Percentiles rank a stretch among this genome's conserved stretches.
These are phyloP conservation scores for Ascobolus immersus DNA, from an alignment of 495 filamentous ascomycete species.

Conservation along the genomic window DNA sequence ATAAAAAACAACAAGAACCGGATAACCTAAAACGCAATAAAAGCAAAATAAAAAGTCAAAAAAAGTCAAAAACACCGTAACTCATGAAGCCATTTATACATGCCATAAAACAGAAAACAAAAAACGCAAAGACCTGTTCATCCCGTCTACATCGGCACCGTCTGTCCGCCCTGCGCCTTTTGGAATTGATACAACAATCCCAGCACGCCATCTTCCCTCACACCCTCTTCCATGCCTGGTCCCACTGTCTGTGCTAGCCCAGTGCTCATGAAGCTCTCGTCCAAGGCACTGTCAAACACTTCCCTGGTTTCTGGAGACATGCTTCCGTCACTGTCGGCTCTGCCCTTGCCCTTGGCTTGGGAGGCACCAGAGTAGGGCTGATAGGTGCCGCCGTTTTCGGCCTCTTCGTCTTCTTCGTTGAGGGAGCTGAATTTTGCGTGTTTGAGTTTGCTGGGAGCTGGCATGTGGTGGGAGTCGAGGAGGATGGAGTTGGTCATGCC, in stretches of 20 bases:
- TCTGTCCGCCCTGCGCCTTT: constrained; percentile 6
- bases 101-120: too few species aligned
- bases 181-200: constrained; percentile 65
- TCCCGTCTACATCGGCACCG: too few species aligned
- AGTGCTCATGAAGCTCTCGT: constrained; percentile 39
- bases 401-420: constrained; percentile 19
- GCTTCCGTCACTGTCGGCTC: constrained; percentile 20
- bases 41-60: too few species aligned
- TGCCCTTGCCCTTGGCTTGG: constrained; percentile 18
- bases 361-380: constrained; percentile 17
- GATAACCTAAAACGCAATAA: too few species aligned
- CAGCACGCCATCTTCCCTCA: constrained; percentile 42
- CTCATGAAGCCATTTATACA: too few species aligned
- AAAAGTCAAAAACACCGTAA: too few species aligned
- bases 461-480: constrained; percentile 70
- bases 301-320: constrained; percentile 21
- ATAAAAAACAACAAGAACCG: too few species aligned
- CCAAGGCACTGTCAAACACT: constrained; percentile 31
- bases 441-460: constrained; percentile 12
- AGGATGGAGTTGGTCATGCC: constrained; percentile 32
- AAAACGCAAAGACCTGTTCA: too few species aligned
- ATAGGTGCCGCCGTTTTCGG: constrained; percentile 9
- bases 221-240: constrained; percentile 25
- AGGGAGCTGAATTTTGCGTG: constrained; percentile 19
- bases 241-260: constrained; percentile 24